These are phyloP conservation scores for Wickerhamiella lipophila DNA, from an alignment of 805 yeast genomes.

Conservation along the genomic window DNA sequence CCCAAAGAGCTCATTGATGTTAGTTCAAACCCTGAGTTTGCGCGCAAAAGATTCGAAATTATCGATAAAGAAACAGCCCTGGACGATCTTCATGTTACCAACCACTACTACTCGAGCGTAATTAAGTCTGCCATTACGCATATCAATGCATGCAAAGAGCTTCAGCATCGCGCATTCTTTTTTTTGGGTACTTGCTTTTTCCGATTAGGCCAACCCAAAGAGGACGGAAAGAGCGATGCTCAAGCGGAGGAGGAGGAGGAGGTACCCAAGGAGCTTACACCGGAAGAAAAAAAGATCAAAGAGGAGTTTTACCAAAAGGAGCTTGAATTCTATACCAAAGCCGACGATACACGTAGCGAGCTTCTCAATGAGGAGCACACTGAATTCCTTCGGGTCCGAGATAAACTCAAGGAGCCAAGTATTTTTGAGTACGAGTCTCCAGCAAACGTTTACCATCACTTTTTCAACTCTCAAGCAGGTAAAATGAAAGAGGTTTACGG, in stretches of 20 bases:
- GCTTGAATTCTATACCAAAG: slow-evolving; percentile 39
- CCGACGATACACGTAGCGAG: slow-evolving; percentile 47
- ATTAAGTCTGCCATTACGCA: not conserved
- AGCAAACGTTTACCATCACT: slow-evolving; percentile 9
- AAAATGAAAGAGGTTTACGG: slow-evolving; percentile 12
- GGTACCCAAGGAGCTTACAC: not conserved
- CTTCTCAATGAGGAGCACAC: slow-evolving; percentile 34
- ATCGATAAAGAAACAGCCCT: slow-evolving; percentile 4
- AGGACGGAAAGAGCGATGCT: too few relatives aligned
- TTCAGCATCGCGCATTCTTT: slow-evolving; percentile 62
- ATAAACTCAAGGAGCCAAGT: slow-evolving; percentile 11
- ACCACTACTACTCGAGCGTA: not conserved
- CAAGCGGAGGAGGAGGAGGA: not conserved
- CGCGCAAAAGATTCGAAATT: not conserved
- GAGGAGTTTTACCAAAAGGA: slow-evolving; percentile 18
- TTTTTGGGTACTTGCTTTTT: slow-evolving; percentile 35
- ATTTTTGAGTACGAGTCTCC: slow-evolving; percentile 6
- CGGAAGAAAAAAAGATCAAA: slow-evolving; percentile 12
- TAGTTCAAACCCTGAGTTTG: not conserved
- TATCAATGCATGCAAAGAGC: slow-evolving; percentile 14
- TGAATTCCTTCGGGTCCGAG: slow-evolving; percentile 18
- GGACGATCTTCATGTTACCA: not conserved
- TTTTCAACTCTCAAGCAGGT: slow-evolving; percentile 14
- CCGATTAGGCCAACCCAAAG: slow-evolving; percentile 23
- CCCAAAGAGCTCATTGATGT: slow-evolving; percentile 3